Evolutionary conservation across 1,139 yeast species (phyloP).

Genomic region (Candida sp.): DNA sequence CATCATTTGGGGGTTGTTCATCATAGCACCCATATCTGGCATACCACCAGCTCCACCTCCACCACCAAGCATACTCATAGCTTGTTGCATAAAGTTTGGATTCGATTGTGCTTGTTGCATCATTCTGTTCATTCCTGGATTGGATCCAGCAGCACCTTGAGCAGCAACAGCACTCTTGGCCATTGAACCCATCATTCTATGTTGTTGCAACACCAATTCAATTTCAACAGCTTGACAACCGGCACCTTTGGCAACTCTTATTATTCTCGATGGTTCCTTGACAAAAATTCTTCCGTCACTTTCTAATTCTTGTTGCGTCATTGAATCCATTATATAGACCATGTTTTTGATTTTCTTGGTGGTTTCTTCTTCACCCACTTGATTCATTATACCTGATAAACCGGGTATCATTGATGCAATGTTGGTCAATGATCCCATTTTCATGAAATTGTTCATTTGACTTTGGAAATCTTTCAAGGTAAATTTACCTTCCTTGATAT

Average conservation of each 20-base stretch:
- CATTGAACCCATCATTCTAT: slow-evolving; percentile 93
- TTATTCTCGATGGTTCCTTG: slow-evolving; percentile 79
- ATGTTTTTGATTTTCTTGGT: slow-evolving; percentile 77
- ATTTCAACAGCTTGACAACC: slow-evolving; percentile 94
- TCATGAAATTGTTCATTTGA: slow-evolving; percentile 92
- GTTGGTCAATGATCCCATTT: slow-evolving; percentile 94
- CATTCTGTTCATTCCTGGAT: slow-evolving; percentile 39
- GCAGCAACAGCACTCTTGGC: slow-evolving; percentile 68
- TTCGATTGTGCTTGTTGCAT: slow-evolving; percentile 48
- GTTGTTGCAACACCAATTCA: slow-evolving; percentile 89
- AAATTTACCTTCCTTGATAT: slow-evolving; percentile 92
- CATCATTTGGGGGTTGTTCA: slow-evolving; percentile 65
- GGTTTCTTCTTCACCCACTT: slow-evolving; percentile 90
- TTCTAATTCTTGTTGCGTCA: slow-evolving; percentile 90
- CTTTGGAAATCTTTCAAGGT: slow-evolving; percentile 90
- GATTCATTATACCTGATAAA: slow-evolving; percentile 79
- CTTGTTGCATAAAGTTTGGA: slow-evolving; percentile 55
- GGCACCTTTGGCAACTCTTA: slow-evolving; percentile 94
- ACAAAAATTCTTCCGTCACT: slow-evolving; percentile 83
- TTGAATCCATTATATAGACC: slow-evolving; percentile 93
- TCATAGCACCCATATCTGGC: slow-evolving; percentile 52
- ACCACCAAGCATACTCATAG: slow-evolving; percentile 57
- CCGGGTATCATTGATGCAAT: slow-evolving; percentile 97
- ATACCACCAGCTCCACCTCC: slow-evolving; percentile 45
- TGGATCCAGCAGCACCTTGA: slow-evolving; percentile 45